phyloP scores from a whole-genome alignment of 225 moss, liverwort and hornwort genomes.

The Marchantia polymorpha region DNA sequence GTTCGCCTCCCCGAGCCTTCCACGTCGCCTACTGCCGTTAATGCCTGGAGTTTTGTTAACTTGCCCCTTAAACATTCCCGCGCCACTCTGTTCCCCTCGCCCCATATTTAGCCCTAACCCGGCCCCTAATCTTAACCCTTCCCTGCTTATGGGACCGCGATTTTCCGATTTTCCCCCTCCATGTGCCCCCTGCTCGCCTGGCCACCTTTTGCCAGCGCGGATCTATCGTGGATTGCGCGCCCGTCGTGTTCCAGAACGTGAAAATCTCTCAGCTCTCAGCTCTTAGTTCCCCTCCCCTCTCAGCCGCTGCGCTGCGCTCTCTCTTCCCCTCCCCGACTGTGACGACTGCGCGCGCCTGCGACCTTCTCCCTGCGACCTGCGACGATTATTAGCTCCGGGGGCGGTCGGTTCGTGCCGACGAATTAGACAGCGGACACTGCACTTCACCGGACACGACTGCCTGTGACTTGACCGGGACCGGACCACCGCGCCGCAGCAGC shows the following conservation, averaged over 20 bases:
- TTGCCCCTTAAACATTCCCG: conserved; percentile 17
- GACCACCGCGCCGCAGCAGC: too few relatives aligned
- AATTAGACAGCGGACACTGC: too few relatives aligned
- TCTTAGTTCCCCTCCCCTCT: neutral
- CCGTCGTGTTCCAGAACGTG: conserved; percentile 43
- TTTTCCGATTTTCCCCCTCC: conserved; percentile 7
- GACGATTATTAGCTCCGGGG: too few relatives aligned
- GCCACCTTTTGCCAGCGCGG: conserved; percentile 34
- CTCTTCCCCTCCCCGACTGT: too few relatives aligned
- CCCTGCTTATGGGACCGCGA: neutral
- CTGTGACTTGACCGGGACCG: too few relatives aligned
- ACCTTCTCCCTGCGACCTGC: too few relatives aligned
- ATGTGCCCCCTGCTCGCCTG: conserved; percentile 15
- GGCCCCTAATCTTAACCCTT: conserved; percentile 1
- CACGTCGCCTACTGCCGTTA: conserved; percentile 35
- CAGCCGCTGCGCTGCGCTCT: too few relatives aligned
- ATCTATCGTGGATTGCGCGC: conserved; percentile 29
- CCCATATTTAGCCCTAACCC: conserved; percentile 18
- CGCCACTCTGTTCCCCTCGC: neutral
- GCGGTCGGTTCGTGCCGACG: too few relatives aligned
- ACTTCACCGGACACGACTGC: too few relatives aligned
- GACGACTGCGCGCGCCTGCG: too few relatives aligned
- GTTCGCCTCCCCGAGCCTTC: conserved; percentile 29
- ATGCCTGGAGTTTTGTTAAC: conserved; percentile 7
- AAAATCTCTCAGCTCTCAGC: too few relatives aligned